Base-by-base conservation (phyloP, 1,284 basidiomycete genomes). In the Trichosporon asahii region DNA sequence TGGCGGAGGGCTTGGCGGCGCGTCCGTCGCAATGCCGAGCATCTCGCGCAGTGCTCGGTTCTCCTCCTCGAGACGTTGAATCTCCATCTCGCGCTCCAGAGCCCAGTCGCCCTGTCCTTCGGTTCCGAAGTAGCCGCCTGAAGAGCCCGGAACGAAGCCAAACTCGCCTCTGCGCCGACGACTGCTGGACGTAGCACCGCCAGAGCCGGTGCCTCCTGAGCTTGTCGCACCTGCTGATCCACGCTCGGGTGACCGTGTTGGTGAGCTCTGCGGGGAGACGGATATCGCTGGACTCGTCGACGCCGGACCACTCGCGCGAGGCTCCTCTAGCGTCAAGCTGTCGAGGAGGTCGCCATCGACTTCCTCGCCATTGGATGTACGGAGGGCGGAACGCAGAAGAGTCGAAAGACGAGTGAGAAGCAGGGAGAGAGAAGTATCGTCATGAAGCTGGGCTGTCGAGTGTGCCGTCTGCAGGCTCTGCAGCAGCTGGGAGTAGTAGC, bases 401-500 rank as follows among this genome's bases (percentile, higher is more conserved):
- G 88, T 88, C 0, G 90, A 86, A 53, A 96, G 88, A 31, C 91
- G 89, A 65, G 90, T 87, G 21, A 96, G 85, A 7, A 92, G 88
- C 65, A 88, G 86, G 0, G 90, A 92, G 57, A 90, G 86, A 12
- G 76, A 87, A 1, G 88, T 86, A 70, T 89, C 87, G 67, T 86
- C 85, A 57, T 87, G 84, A 21, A 91, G 85, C 76, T 91, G 89
- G 27, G 86, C 83, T 33, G 89, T 87, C 64, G 88, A 85, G 68
- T 86, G 86, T 29, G 89, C 88, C 11, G 88, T 88, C 75, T 93
- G 91, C 31, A 90, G 88, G 2, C 89, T 85, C 55, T 89, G 86
- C n/a, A 98, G 88, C 5, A 98, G 86, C 3, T 87, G 85, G 79
- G 98, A 94, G 84, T 99, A 99, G 83, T 99, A 95, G 66, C 90